Evolutionary conservation across 2,329 filamentous ascomycete genomes (phyloP), one percentile per base, ranked within the genome.

Genomic region (Beauveria australis): DNA sequence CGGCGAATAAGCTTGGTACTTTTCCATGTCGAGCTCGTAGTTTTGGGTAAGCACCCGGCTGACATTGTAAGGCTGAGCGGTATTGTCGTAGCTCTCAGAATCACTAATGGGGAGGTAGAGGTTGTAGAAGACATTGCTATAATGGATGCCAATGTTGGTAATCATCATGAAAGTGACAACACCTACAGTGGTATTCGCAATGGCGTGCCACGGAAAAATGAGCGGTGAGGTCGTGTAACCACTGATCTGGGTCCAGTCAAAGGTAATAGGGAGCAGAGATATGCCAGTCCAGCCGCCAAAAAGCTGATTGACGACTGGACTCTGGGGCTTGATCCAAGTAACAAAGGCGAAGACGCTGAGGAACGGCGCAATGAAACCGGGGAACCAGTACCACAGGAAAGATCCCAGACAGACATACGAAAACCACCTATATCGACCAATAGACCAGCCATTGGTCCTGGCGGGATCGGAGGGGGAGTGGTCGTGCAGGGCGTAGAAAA

Each of bases 41-140:
- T 75, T 71, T 1, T 73, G 64, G 16, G 76, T 77, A 10, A 85
- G 75, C n/a, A 85, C 81, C 5, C 75, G 75, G 28, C 71, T 74
- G 16, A 82, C 79, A 41, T 81, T 77, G 65, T 85, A 85, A 1
- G 69, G 60, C 1, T 68, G 66, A 18, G 79, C 81, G 0, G 77
- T 83, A 61, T 85, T 85, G 70, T 85, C 82, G 63, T 80, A 85
- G 0, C 77, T 81, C 52, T 78, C 75, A 1, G 78, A 77, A 12
- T 78, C 79, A 16, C 81, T 76, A 53, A 85, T 72, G 0, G 82
- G 82, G n/a, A 85, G 68, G 58, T 82, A 83, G 3, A 82, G 76
- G 2, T 80, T 74, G 65, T 78, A 77, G 60, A 77, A 69, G 1
- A 73, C 71, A n/a, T 77, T 78, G 0, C 71, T 72, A 65, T 79